Evolutionary conservation across 495 filamentous ascomycete species (phyloP), one percentile per base, ranked within the genome.

Genomic region (Wilcoxina mikolae): DNA sequence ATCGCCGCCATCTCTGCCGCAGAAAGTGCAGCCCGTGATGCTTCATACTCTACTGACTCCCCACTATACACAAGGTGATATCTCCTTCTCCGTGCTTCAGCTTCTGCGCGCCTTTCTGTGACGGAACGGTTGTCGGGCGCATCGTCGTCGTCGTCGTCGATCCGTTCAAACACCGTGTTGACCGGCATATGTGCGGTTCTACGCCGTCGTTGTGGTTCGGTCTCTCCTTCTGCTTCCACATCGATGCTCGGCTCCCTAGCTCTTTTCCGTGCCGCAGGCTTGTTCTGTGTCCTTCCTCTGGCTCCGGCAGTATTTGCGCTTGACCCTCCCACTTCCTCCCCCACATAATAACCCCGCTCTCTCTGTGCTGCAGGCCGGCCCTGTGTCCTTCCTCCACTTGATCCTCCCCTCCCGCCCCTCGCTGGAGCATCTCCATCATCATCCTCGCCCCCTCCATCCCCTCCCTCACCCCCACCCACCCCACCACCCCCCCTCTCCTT

Each of bases 391-490:
- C n/a, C n/a, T n/a, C n/a, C n/a, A n/a, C n/a, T n/a, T n/a, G n/a
- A n/a, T n/a, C n/a, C n/a, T n/a, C n/a, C n/a, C n/a, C n/a, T n/a
- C n/a, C 31, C 15, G 31, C 31, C 31, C 31, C 31, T 35, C 31
- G 31, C 7, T 15, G 15, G 31, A 35, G 31, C 15, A 91, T 94
- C 39, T 91, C 85, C 24, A 81, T 85, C 1, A 90, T 85, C 0
- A 73, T 95, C 28, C 82, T 95, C 38, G 85, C 84, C 1, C 78
- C 94, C 58, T 75, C 75, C 39, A 74, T 76, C 2, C 81, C 85
- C 52, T 78, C 94, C 17, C 88, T 85, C 4, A 59, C 61, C 1
- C 61, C 61, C 5, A 55, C 56, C 18, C 41, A 53, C 25, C 42
- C 61, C 94, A 4, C 64, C 60, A 5, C 26, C 12, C 18, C 12